Percentiles rank a stretch among this genome's conserved stretches.
Evolutionary conservation across 176 grass and related monocot genomes (phyloP).

Genomic region (Ensete glaucum): DNA sequence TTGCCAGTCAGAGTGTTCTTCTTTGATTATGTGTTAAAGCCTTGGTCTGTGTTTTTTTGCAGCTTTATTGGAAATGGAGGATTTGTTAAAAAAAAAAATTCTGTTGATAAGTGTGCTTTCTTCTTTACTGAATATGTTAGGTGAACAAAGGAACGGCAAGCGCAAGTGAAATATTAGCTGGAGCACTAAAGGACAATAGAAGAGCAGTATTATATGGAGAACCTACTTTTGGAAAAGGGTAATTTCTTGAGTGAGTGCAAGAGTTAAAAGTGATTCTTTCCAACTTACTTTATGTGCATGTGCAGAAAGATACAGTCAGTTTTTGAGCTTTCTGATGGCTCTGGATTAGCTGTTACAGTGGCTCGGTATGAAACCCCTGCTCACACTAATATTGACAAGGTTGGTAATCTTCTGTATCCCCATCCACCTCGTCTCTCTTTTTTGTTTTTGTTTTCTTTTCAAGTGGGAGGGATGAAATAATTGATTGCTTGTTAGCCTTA

Average conservation of each 20-base stretch:
- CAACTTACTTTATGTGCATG: conserved; percentile 4
- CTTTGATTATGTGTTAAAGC: too few relatives aligned
- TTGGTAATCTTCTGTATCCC: conserved; percentile 15
- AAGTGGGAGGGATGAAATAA: too few relatives aligned
- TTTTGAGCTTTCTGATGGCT: conserved; percentile 85
- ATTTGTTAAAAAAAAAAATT: not conserved
- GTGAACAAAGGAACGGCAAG: conserved; percentile 97
- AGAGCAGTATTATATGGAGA: conserved; percentile 84
- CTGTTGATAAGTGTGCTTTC: not conserved
- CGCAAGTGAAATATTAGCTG: conserved; percentile 94
- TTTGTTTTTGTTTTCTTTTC: not conserved
- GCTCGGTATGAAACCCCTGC: conserved; percentile 89
- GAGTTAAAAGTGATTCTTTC: not conserved
- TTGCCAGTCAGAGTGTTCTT: too few relatives aligned
- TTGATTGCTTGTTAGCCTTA: too few relatives aligned
- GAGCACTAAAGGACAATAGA: conserved; percentile 90
- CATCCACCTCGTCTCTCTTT: not conserved
- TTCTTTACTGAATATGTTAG: conserved; percentile 32
- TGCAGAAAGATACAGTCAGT: conserved; percentile 87
- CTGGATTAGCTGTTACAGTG: conserved; percentile 71
- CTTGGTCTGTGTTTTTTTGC: not conserved
- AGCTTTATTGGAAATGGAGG: not conserved
- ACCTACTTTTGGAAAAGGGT: conserved; percentile 96
- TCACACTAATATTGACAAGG: conserved; percentile 77
- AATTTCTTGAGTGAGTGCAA: not conserved